Evolutionary conservation across 495 filamentous ascomycete species (phyloP).

Genomic region (Penicillium salamii): DNA sequence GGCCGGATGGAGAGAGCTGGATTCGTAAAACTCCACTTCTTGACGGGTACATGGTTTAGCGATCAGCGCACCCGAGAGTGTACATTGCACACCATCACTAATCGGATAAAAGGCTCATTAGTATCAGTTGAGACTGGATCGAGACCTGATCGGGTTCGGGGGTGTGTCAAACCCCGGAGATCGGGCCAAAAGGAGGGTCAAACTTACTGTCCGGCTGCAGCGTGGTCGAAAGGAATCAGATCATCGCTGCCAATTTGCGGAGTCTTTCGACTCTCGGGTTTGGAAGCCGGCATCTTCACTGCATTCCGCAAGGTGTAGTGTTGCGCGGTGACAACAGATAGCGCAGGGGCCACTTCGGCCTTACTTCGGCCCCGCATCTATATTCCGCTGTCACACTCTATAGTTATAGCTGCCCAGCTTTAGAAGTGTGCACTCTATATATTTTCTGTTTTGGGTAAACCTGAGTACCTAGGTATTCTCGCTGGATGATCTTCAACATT

Average conservation of each 20-base stretch:
- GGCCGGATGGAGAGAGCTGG: constrained; percentile 61
- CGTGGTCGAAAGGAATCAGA: constrained; percentile 72
- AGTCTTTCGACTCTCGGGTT: constrained; percentile 33
- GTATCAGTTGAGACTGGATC: neutral
- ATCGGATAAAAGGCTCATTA: constrained; percentile 9
- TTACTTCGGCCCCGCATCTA: too few species aligned
- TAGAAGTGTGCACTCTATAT: too few species aligned
- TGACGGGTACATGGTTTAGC: constrained; percentile 89
- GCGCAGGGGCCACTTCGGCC: too few species aligned
- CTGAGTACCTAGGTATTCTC: too few species aligned
- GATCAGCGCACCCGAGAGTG: constrained; percentile 77
- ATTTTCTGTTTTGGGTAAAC: too few species aligned
- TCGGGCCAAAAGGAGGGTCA: constrained; percentile 6
- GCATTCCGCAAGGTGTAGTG: too few species aligned
- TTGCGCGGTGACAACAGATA: too few species aligned
- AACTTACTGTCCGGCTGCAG: constrained; percentile 92
- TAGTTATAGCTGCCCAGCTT: too few species aligned
- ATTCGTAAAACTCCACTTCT: constrained; percentile 93
- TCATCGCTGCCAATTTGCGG: constrained; percentile 46
- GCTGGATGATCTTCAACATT: too few species aligned
- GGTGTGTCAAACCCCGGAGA: neutral
- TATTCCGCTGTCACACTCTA: too few species aligned
- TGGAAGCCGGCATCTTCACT: constrained; percentile 34
- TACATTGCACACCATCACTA: constrained; percentile 90
- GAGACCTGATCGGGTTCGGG: neutral